Percentiles rank a stretch among this genome's conserved stretches.
These are phyloP conservation scores for Aspergillus wentii DNA, from an alignment of 495 filamentous ascomycete species.

Conservation along the genomic window DNA sequence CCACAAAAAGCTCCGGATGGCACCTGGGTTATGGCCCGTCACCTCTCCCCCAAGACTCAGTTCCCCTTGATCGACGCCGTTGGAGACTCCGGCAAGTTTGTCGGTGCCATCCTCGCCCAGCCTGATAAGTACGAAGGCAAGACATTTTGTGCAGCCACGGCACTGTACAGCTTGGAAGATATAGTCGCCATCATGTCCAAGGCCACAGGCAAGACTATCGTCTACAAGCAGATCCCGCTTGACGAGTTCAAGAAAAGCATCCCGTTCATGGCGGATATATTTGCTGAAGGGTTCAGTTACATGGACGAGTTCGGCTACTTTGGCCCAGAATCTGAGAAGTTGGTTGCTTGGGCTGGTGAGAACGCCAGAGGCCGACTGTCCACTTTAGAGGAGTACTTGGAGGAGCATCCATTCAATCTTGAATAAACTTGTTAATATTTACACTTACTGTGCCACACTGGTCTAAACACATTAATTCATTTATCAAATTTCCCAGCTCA, in stretches of 20 bases:
- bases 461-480: too few species aligned
- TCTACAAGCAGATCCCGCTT: conserved; percentile 36
- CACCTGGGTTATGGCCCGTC: conserved; percentile 18
- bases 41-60: conserved; percentile 21
- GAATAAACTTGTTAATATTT: too few species aligned
- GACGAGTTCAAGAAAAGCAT: conserved; percentile 30
- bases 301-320: conserved; percentile 42
- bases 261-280: conserved; percentile 18
- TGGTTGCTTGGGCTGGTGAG: conserved; percentile 34
- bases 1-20: conserved; percentile 13
- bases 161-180: conserved; percentile 31
- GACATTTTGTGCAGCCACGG: conserved; percentile 34
- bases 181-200: conserved; percentile 30
- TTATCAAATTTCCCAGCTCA: too few species aligned
- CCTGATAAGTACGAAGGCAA: conserved; percentile 46
- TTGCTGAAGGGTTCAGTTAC: conserved; percentile 30
- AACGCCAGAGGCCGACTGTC: conserved; percentile 33
- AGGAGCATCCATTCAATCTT: conserved; percentile 23
- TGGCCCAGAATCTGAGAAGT: conserved; percentile 31
- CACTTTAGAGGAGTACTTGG: conserved; percentile 42
- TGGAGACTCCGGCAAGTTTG: conserved; percentile 47
- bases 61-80: conserved; percentile 41
- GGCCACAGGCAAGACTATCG: conserved; percentile 39
- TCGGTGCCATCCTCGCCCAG: conserved; percentile 47
- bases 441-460: too few species aligned